Evolutionary conservation across 2,329 filamentous ascomycete species (phyloP).

Genomic region (Fusarium armeniacum): DNA sequence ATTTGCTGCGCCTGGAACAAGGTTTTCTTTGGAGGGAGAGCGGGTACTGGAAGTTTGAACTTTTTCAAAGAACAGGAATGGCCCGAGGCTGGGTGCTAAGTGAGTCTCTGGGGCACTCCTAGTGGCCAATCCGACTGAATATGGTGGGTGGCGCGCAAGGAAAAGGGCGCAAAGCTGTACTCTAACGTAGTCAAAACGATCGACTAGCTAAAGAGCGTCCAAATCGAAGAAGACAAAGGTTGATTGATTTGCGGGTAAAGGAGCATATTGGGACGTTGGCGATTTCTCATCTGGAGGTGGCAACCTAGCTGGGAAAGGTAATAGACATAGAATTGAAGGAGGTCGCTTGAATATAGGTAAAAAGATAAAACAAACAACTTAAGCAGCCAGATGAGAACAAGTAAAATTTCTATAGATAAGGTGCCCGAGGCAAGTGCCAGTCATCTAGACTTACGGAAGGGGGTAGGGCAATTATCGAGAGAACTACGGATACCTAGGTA

Average conservation of each 20-base stretch:
- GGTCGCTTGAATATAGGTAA: slow-evolving; percentile 7
- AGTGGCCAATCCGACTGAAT: slow-evolving; percentile 25
- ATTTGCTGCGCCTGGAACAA: slow-evolving; percentile 37
- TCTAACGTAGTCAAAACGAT: slow-evolving; percentile 23
- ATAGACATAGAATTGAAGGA: slow-evolving; percentile 7
- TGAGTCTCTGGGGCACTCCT: slow-evolving; percentile 34
- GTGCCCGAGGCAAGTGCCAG: neutral
- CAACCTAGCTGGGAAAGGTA: slow-evolving; percentile 12
- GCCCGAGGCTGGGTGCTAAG: slow-evolving; percentile 15
- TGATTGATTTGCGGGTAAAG: slow-evolving; percentile 19
- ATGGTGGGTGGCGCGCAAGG: slow-evolving; percentile 10
- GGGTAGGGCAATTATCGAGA: slow-evolving; percentile 7
- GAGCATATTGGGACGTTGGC: slow-evolving; percentile 29
- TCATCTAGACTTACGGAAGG: slow-evolving; percentile 11
- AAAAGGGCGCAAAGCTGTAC: slow-evolving; percentile 19
- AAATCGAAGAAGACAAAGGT: slow-evolving; percentile 27
- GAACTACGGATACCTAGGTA: slow-evolving; percentile 6
- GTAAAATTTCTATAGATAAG: slow-evolving; percentile 24
- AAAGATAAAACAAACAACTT: neutral
- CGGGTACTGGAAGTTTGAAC: slow-evolving; percentile 16
- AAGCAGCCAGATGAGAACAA: neutral
- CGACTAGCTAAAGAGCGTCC: slow-evolving; percentile 32
- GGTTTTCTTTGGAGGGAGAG: slow-evolving; percentile 29
- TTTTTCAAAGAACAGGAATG: slow-evolving; percentile 16
- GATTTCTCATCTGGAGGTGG: slow-evolving; percentile 2